phyloP scores from a whole-genome alignment of 2,329 filamentous ascomycete genomes.

The Pseudogymnoascus sp. region DNA sequence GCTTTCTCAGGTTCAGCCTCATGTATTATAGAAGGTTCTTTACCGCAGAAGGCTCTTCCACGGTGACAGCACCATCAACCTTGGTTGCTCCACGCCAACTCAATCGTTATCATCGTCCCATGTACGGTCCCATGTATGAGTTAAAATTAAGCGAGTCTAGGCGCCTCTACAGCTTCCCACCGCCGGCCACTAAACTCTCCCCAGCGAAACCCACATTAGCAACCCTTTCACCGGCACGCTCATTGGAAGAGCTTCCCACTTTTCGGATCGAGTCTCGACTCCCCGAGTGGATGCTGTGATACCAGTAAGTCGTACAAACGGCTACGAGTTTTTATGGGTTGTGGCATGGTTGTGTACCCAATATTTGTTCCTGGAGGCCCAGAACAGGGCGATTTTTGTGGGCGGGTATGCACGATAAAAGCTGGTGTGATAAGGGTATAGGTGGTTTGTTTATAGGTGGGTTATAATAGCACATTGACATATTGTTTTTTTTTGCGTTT shows the following conservation, averaged over 20 bases:
- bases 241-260: not conserved
- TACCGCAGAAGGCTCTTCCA: not conserved
- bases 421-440: not conserved
- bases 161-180: not conserved
- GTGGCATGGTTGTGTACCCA: constrained; percentile 1
- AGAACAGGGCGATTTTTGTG: constrained; percentile 1
- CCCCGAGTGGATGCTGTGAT: not conserved
- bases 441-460: constrained; percentile 9
- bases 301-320: not conserved
- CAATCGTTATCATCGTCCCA: not conserved
- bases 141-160: not conserved
- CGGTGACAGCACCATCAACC: not conserved
- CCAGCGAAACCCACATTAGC: not conserved
- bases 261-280: constrained; percentile 4
- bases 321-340: not conserved
- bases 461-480: not conserved
- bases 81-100: not conserved
- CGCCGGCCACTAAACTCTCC: not conserved
- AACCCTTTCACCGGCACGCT: not conserved
- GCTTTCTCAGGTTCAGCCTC: not conserved
- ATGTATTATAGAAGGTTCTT: not conserved
- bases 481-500: not conserved
- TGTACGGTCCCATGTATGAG: not conserved
- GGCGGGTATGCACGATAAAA: not conserved
- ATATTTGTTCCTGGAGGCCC: not conserved